Evolutionary conservation across 2,329 filamentous ascomycete genomes (phyloP).

Genomic region (Truncatella angustata): DNA sequence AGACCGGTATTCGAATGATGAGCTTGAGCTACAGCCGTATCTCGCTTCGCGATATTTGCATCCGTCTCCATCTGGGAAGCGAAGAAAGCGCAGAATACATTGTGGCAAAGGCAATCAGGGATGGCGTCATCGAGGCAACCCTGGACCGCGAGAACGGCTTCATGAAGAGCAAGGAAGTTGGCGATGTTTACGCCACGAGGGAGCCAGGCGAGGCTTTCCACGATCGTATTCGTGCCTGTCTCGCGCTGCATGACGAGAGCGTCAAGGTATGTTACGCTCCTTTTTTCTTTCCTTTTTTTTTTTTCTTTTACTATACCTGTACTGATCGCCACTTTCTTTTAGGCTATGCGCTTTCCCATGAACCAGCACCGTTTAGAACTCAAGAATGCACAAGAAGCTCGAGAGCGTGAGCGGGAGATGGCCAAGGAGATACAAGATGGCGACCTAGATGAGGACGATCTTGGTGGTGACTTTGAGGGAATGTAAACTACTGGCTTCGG

Average conservation of each 20-base stretch:
- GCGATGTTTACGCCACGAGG: conserved; percentile 92
- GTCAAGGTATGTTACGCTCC: conserved; percentile 90
- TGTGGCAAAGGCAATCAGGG: conserved; percentile 95
- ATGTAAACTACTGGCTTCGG: conserved; percentile 56
- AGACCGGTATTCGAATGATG: conserved; percentile 99
- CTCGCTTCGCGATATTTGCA: conserved; percentile 94
- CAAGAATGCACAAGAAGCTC: conserved; percentile 97
- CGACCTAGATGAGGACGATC: conserved; percentile 94
- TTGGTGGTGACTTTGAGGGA: conserved; percentile 92
- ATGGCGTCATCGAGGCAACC: conserved; percentile 94
- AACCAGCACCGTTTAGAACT: conserved; percentile 96
- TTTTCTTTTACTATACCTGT: too few relatives aligned
- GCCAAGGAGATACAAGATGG: conserved; percentile 99
- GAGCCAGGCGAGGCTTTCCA: conserved; percentile 98
- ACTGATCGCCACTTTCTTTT: too few relatives aligned
- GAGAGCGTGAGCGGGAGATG: conserved; percentile 92
- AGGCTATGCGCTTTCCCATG: conserved; percentile 98
- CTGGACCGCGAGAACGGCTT: conserved; percentile 92
- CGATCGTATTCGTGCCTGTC: conserved; percentile 88
- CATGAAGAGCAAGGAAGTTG: conserved; percentile 97
- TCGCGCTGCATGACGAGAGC: conserved; percentile 93
- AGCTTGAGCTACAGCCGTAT: conserved; percentile 97
- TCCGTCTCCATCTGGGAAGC: conserved; percentile 86
- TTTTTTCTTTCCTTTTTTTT: too few relatives aligned
- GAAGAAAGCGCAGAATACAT: conserved; percentile 99